phyloP scores from a whole-genome alignment of 2,329 filamentous ascomycete species.

The Apiospora arundinis region DNA sequence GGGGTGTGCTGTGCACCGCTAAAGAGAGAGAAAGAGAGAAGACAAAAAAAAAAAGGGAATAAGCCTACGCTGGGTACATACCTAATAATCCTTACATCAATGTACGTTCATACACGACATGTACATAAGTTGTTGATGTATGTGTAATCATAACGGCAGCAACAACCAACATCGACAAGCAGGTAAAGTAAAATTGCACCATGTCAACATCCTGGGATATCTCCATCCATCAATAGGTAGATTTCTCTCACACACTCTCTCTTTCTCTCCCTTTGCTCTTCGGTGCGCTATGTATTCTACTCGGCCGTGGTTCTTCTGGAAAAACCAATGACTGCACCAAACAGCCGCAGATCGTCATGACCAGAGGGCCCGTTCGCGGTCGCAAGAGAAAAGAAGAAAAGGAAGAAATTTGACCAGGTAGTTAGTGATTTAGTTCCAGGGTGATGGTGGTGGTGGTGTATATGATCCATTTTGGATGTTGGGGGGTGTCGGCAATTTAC shows the following conservation, averaged over 20 bases:
- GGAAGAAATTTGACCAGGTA: constrained; percentile 3
- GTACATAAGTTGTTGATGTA: no score
- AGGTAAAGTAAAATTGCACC: background rate
- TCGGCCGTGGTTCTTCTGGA: background rate
- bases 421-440: background rate
- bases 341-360: constrained; percentile 9
- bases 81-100: background rate
- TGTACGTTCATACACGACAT: background rate
- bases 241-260: background rate
- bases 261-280: background rate
- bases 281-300: background rate
- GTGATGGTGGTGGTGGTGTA: constrained; percentile 8
- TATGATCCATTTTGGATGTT: constrained; percentile 8
- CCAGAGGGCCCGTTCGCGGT: constrained; percentile 1
- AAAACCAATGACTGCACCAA: background rate
- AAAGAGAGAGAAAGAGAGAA: background rate
- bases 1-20: background rate
- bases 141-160: background rate
- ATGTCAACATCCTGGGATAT: background rate
- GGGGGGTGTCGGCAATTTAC: constrained; percentile 10
- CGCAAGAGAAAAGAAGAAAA: constrained; percentile 10
- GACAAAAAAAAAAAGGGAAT: no score
- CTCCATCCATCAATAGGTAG: background rate
- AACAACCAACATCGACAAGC: background rate
- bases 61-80: background rate